Evolutionary conservation across 208 protist species (phyloP).

Genomic region (Crithidia sp.): DNA sequence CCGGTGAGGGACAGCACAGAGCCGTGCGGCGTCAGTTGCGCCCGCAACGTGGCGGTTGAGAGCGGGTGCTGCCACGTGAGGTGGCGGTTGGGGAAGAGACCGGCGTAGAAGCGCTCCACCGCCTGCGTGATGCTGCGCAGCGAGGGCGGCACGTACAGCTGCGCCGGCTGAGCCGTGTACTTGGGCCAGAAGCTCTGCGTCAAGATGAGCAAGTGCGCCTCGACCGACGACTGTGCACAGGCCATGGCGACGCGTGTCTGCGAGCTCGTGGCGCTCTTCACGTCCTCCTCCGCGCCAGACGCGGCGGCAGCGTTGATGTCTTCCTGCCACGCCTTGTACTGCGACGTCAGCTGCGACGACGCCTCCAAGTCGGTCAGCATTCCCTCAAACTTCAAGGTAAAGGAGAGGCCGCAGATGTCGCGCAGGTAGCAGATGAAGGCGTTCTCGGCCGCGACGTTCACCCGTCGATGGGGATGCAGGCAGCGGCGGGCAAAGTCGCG

Average conservation of each 20-base stretch:
- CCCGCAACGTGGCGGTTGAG: slow-evolving; percentile 70
- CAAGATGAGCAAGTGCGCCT: slow-evolving; percentile 81
- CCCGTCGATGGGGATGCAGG: slow-evolving; percentile 77
- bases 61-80: slow-evolving; percentile 93
- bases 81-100: slow-evolving; percentile 69
- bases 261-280: too few relatives aligned
- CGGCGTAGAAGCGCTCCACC: slow-evolving; percentile 88
- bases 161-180: slow-evolving; percentile 38
- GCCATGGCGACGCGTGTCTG: too few relatives aligned
- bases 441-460: slow-evolving; percentile 88
- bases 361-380: slow-evolving; percentile 87
- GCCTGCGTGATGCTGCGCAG: slow-evolving; percentile 50
- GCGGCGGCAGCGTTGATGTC: background rate
- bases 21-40: slow-evolving; percentile 32
- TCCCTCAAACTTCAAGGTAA: slow-evolving; percentile 96
- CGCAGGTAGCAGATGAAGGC: slow-evolving; percentile 94
- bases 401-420: slow-evolving; percentile 91
- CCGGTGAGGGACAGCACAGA: slow-evolving; percentile 76
- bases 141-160: slow-evolving; percentile 46
- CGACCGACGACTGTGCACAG: slow-evolving; percentile 35
- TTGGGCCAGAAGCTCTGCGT: slow-evolving; percentile 92
- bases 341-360: slow-evolving; percentile 42
- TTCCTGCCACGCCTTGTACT: slow-evolving; percentile 48
- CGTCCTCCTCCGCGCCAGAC: slow-evolving; percentile 3
- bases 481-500: slow-evolving; percentile 94